Evolutionary conservation across 2,329 filamentous ascomycete genomes (phyloP), one percentile per base, ranked within the genome.

Genomic region (Metarhizium sp.): DNA sequence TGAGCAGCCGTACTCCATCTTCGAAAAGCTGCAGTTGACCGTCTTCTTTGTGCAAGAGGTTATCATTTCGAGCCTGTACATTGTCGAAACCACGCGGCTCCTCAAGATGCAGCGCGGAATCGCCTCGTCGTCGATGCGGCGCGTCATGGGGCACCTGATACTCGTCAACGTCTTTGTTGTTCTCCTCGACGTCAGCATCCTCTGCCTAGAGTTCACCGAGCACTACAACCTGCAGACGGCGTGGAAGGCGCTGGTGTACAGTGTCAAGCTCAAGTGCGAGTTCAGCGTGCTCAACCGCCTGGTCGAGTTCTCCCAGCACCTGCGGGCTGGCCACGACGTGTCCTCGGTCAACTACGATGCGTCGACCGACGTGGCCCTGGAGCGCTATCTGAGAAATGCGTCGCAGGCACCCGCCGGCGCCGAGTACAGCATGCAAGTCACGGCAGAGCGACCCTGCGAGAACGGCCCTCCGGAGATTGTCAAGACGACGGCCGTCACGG

Each of bases 21-120:
- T 77, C 64, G 79, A 82, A 57, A 78, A 78, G 62, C 69, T 81
- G 3, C 78, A 82, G 60, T 73, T 82, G 59, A 77, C 74, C 2
- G 68, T 78, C 1, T 82, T 82, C 62, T 79, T 75, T 57, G 55
- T 81, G 1, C 79, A 82, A 62, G 79, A 82, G 57, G 69, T 78
- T 48, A 71, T 79, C 50, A 73, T 82, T 40, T 80, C 78, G 0
- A 72, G 71, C 0, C 61, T 81, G 2, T 82, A 80, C 59, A 79
- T 82, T 49, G 71, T 69, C 64, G 77, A 81, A 52, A 79, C 79
- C 0, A 66, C 73, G 47, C 73, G 72, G 20, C 73, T 80, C 49
- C 66, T 81, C 14, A 71, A 70, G 11, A 59, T 75, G 6, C 73
- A 78, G 52, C 70, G 71, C 6, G 59, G 59, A 3, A 47, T 65